A percentile compares a stretch with the other conserved stretches of the same genome.
Evolutionary conservation across 1,139 yeast species (phyloP).

Genomic region (Keqinozyma sinolaborantium): DNA sequence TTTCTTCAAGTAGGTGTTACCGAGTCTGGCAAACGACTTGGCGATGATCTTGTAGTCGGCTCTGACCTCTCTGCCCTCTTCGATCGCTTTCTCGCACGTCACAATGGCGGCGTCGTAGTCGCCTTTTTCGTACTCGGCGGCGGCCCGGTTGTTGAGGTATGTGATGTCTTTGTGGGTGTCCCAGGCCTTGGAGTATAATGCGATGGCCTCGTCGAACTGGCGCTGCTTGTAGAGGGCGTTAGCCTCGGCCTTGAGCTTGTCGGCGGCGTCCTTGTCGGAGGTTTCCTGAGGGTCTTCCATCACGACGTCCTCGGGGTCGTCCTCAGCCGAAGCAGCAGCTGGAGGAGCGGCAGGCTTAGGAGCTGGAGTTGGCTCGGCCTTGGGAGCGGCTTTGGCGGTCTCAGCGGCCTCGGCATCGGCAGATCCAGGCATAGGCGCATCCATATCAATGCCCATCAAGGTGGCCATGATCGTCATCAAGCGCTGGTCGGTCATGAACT

Average conservation of each 20-base stretch:
- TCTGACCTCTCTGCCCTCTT: slow-evolving; percentile 82
- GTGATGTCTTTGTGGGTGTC: slow-evolving; percentile 80
- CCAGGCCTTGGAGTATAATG: slow-evolving; percentile 83
- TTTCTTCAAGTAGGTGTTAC: slow-evolving; percentile 74
- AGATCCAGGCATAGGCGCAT: slow-evolving; percentile 41
- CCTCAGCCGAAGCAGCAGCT: slow-evolving; percentile 23
- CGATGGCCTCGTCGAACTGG: slow-evolving; percentile 91
- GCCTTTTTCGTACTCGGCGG: slow-evolving; percentile 96
- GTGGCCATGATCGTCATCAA: slow-evolving; percentile 87
- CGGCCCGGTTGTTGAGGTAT: slow-evolving; percentile 92
- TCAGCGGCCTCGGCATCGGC: slow-evolving; percentile 6
- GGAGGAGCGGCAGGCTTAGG: slow-evolving; percentile 25
- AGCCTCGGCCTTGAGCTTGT: slow-evolving; percentile 79
- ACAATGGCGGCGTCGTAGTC: slow-evolving; percentile 81
- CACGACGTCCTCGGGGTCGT: slow-evolving; percentile 30
- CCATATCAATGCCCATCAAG: slow-evolving; percentile 77
- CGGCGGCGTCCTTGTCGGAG: slow-evolving; percentile 56
- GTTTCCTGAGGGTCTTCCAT: slow-evolving; percentile 30
- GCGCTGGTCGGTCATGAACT: slow-evolving; percentile 74
- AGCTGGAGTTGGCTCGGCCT: slow-evolving; percentile 26
- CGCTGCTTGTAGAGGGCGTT: slow-evolving; percentile 82
- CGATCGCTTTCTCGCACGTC: slow-evolving; percentile 81
- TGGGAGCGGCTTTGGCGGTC: slow-evolving; percentile 17
- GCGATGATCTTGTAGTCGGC: slow-evolving; percentile 92
- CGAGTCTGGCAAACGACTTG: slow-evolving; percentile 90